A percentile compares a stretch with the other conserved stretches of the same genome.
phyloP scores from a whole-genome alignment of 495 filamentous ascomycete genomes.

The Penicilliopsis zonata region DNA sequence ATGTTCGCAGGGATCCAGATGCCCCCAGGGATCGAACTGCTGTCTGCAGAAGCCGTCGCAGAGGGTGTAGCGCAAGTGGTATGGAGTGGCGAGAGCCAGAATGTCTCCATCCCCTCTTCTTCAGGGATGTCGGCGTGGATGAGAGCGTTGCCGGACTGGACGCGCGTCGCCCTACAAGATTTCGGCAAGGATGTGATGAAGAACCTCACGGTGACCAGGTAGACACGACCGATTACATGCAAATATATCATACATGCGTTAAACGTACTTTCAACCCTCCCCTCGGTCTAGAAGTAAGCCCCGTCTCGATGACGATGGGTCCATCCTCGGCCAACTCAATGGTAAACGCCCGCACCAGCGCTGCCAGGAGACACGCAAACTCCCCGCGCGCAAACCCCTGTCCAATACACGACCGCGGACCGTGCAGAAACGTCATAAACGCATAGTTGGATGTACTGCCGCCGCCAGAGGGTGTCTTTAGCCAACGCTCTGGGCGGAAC shows the following conservation, averaged over 20 bases:
- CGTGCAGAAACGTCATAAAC: slow-evolving; percentile 76
- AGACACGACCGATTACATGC: no score
- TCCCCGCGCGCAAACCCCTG: slow-evolving; percentile 71
- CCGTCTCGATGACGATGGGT: no score
- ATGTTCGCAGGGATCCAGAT: background rate
- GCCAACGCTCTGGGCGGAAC: slow-evolving; percentile 76
- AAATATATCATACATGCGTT: no score
- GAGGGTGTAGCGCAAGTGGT: background rate
- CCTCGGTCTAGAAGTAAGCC: no score
- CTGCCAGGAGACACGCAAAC: slow-evolving; percentile 70
- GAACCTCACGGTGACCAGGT: no score
- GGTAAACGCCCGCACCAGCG: slow-evolving; percentile 57
- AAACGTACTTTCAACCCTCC: no score
- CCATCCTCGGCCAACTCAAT: slow-evolving; percentile 52
- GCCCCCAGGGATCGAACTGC: background rate
- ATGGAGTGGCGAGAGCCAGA: background rate
- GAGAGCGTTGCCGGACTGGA: background rate
- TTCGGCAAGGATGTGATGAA: no score
- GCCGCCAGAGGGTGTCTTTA: slow-evolving; percentile 37
- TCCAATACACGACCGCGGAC: slow-evolving; percentile 73
- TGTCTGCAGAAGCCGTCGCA: background rate
- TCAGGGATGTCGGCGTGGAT: background rate
- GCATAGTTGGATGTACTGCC: slow-evolving; percentile 53
- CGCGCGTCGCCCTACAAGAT: no score
- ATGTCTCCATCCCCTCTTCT: background rate